These are phyloP conservation scores for Peronospora tabacina DNA, from an alignment of 352 stramenopile genomes.

Conservation along the genomic window DNA sequence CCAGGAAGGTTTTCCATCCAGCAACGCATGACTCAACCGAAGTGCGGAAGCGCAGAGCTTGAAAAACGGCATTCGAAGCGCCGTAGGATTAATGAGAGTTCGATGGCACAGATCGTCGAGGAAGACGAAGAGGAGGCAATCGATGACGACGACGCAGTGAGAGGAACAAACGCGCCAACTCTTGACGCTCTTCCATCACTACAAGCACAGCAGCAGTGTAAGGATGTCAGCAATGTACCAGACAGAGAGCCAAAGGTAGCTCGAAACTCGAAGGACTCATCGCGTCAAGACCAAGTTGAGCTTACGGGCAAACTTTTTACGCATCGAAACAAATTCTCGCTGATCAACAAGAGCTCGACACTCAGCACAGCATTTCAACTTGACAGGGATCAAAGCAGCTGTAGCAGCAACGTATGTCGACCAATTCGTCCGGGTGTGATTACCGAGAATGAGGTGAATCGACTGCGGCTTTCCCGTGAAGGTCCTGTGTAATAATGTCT, in stretches of 20 bases:
- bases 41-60: background rate
- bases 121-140: slow-evolving; percentile 16
- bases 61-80: slow-evolving; percentile 17
- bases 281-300: background rate
- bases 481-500: slow-evolving; percentile 18
- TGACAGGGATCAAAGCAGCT: slow-evolving; percentile 1
- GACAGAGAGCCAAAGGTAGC: background rate
- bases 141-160: slow-evolving; percentile 22
- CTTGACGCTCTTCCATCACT: background rate
- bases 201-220: background rate
- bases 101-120: slow-evolving; percentile 25
- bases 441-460: slow-evolving; percentile 45
- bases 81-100: slow-evolving; percentile 7
- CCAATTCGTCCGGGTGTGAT: slow-evolving; percentile 43
- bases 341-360: slow-evolving; percentile 13
- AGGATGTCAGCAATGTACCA: background rate
- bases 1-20: slow-evolving; percentile 47
- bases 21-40: slow-evolving; percentile 10
- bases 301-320: slow-evolving; percentile 22
- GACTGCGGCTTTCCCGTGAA: slow-evolving; percentile 25
- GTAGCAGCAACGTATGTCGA: background rate
- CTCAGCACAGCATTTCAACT: slow-evolving; percentile 28
- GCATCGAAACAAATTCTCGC: slow-evolving; percentile 10
- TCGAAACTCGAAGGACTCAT: background rate
- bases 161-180: background rate